A percentile compares a stretch with the other conserved stretches of the same genome.
These are phyloP conservation scores for Asterochloris sp. DNA, from an alignment of 139 green algal species.

Conservation along the genomic window DNA sequence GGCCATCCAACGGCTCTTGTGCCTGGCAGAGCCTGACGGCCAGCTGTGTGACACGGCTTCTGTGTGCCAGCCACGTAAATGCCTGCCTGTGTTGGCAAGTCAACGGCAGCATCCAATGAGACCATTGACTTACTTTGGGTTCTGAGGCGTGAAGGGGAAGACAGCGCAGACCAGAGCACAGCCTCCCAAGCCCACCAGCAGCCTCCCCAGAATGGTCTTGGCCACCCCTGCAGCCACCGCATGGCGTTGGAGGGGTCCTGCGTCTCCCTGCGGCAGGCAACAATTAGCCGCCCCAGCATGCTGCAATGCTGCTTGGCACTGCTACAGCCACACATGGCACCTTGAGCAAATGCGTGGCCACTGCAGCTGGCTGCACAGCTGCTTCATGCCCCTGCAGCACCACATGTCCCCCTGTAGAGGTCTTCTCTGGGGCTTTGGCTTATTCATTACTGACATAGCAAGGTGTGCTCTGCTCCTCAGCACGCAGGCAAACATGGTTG, in stretches of 20 bases:
- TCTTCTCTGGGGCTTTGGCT: too few species aligned
- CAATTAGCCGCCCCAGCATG: neutral
- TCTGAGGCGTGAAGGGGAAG: slow-evolving; percentile 30
- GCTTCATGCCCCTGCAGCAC: too few species aligned
- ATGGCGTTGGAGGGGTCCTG: neutral
- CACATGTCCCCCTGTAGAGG: too few species aligned
- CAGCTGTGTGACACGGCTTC: neutral
- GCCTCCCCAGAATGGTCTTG: slow-evolving; percentile 30
- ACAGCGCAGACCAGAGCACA: slow-evolving; percentile 34
- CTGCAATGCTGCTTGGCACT: neutral
- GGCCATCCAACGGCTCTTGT: neutral
- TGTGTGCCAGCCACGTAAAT: neutral
- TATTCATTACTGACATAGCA: too few species aligned
- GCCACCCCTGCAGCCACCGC: slow-evolving; percentile 30
- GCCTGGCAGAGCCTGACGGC: too few species aligned
- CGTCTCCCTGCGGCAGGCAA: neutral
- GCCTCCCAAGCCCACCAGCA: slow-evolving; percentile 41
- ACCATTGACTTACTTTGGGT: neutral
- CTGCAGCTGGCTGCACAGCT: too few species aligned
- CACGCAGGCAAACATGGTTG: too few species aligned
- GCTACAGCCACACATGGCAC: too few species aligned
- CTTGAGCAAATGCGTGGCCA: too few species aligned
- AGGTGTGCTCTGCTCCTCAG: too few species aligned
- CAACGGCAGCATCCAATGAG: neutral
- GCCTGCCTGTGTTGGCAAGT: neutral